phyloP scores from a whole-genome alignment of 768 basidiomycete genomes.

The Mycena crocata region DNA sequence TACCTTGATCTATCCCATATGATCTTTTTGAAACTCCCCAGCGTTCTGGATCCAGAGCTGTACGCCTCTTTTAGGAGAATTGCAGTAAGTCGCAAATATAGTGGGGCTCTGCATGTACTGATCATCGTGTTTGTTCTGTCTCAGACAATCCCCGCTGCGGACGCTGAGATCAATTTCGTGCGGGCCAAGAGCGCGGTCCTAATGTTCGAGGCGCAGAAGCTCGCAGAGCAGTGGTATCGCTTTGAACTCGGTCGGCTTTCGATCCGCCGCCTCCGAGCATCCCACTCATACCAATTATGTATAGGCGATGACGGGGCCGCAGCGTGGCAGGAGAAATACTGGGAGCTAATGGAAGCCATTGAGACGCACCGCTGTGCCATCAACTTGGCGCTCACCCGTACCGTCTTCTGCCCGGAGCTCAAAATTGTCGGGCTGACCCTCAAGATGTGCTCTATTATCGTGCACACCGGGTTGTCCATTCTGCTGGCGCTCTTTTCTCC shows the following conservation, averaged over 20 bases:
- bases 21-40: constrained; percentile 15
- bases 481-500: constrained; percentile 46
- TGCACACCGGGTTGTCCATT: neutral
- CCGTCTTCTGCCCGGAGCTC: constrained; percentile 15
- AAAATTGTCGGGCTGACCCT: constrained; percentile 9
- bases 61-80: neutral
- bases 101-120: neutral
- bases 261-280: neutral
- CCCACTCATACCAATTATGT: neutral
- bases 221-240: constrained; percentile 1
- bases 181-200: constrained; percentile 25
- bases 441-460: constrained; percentile 10
- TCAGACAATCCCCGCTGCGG: neutral
- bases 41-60: constrained; percentile 3
- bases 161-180: constrained; percentile 23
- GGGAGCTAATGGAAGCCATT: constrained; percentile 24
- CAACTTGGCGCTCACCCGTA: constrained; percentile 7
- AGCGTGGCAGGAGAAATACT: constrained; percentile 19
- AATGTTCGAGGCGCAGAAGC: neutral
- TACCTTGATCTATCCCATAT: constrained; percentile 22
- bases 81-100: neutral
- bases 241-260: constrained; percentile 6
- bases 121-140: too few relatives aligned
- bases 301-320: neutral
- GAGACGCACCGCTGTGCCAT: constrained; percentile 25